Conservation (phyloP, 108 stramenopile genomes). For the Skeletonema marinoi region DNA sequence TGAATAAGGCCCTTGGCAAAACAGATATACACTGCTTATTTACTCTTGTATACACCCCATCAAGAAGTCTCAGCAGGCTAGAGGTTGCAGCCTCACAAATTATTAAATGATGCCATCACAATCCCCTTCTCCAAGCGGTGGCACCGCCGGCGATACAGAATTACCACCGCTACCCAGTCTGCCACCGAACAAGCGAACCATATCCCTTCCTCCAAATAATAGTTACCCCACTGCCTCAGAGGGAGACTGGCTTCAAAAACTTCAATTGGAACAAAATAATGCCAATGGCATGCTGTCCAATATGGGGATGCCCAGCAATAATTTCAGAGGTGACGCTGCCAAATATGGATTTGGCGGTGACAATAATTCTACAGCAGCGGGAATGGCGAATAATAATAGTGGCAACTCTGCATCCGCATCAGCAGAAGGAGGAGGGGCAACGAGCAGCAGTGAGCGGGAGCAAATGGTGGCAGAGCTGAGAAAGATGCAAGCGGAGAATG, state of each 20-base stretch:
- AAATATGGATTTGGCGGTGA: neutral
- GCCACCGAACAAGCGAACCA: no score
- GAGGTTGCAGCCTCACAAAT: no score
- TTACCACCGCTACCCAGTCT: neutral
- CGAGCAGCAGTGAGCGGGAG: neutral
- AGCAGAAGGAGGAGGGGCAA: neutral
- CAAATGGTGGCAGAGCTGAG: neutral
- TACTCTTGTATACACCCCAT: no score
- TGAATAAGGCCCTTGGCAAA: no score
- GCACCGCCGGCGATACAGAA: no score
- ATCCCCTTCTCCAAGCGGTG: no score
- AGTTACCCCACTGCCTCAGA: neutral
- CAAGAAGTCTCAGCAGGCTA: no score
- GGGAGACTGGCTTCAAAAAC: conserved; percentile 1
- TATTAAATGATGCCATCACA: no score
- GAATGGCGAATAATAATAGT: neutral
- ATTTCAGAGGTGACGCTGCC: neutral
- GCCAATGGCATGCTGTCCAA: neutral
- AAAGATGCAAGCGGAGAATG: neutral
- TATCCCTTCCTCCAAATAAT: no score
- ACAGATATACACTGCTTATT: no score
- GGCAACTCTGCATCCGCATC: neutral
- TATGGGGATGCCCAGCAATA: neutral
- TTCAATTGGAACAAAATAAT: neutral
- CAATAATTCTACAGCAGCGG: neutral